These are phyloP conservation scores for barley (Hordeum vulgare) DNA, from an alignment of 176 grass and related monocot genomes.

Conservation along the genomic window DNA sequence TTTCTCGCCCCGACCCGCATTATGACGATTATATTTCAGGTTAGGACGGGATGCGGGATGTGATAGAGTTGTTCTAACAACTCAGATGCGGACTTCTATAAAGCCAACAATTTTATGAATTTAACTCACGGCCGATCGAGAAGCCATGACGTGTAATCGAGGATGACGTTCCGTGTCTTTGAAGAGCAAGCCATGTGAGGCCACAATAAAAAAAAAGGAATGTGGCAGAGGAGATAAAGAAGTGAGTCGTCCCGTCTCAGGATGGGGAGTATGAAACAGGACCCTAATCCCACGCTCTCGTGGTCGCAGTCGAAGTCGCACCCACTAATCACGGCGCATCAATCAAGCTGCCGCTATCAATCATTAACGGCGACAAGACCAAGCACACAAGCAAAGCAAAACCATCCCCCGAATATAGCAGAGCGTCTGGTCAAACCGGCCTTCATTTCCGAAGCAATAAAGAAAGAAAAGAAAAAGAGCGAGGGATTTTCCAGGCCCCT, in stretches of 20 bases:
- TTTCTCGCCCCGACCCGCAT: too few relatives aligned
- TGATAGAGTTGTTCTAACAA: too few relatives aligned
- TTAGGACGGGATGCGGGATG: too few relatives aligned
- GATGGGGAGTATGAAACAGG: not conserved
- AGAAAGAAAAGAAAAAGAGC: not conserved
- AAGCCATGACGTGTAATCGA: not conserved
- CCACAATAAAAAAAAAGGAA: not conserved
- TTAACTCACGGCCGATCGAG: too few relatives aligned
- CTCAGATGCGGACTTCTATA: too few relatives aligned
- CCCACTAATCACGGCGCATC: conserved; percentile 6
- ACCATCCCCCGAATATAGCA: not conserved
- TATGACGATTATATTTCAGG: too few relatives aligned
- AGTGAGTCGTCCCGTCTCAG: not conserved
- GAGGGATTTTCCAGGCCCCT: not conserved
- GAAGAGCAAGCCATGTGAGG: not conserved
- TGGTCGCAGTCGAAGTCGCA: not conserved
- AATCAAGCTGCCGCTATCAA: not conserved
- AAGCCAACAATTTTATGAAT: too few relatives aligned
- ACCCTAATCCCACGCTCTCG: not conserved
- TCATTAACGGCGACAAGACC: conserved; percentile 9
- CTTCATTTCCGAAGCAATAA: not conserved
- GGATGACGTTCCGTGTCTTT: not conserved
- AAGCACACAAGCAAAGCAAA: not conserved
- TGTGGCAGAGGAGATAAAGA: not conserved
- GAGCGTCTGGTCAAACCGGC: not conserved